Evolutionary conservation across 306 rosid species (phyloP).

Genomic region (Corylus heterophylla): DNA sequence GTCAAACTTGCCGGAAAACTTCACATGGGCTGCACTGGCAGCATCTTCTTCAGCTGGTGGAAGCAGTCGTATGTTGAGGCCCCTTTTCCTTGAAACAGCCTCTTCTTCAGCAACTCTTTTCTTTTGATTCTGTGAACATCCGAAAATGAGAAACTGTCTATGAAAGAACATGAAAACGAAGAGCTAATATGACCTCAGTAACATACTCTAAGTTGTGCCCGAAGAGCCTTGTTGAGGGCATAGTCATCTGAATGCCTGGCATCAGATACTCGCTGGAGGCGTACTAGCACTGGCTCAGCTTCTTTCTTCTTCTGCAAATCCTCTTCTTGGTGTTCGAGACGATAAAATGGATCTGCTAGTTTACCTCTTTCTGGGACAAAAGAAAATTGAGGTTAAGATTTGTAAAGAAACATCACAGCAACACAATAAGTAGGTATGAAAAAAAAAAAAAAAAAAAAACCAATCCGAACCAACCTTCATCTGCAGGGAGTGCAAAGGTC

Average conservation of each 20-base stretch:
- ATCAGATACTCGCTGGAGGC: conserved; percentile 77
- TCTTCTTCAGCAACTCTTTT: conserved; percentile 91
- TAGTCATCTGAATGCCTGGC: conserved; percentile 80
- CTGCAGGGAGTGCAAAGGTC: conserved; percentile 78
- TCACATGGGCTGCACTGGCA: conserved; percentile 54
- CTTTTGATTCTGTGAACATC: conserved; percentile 73
- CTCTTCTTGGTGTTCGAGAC: conserved; percentile 87
- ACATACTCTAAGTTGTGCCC: conserved; percentile 78
- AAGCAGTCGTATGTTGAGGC: conserved; percentile 74
- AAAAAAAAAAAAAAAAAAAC: background rate
- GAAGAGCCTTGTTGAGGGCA: conserved; percentile 64
- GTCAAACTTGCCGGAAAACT: conserved; percentile 65
- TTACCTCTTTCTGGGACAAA: conserved; percentile 63
- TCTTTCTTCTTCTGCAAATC: conserved; percentile 88
- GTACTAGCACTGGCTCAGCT: conserved; percentile 83
- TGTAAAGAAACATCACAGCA: conserved; percentile 9
- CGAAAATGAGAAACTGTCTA: background rate
- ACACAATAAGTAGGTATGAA: background rate
- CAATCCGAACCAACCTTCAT: conserved; percentile 61
- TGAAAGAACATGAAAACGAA: conserved; percentile 19
- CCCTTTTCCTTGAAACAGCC: conserved; percentile 59
- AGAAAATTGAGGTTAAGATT: background rate
- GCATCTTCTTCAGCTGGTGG: conserved; percentile 66
- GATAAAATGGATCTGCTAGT: conserved; percentile 94
- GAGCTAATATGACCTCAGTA: conserved; percentile 19